A percentile compares a stretch with the other conserved stretches of the same genome.
Evolutionary conservation across 768 basidiomycete species (phyloP).

Genomic region (Lactarius pseudohatsudake): DNA sequence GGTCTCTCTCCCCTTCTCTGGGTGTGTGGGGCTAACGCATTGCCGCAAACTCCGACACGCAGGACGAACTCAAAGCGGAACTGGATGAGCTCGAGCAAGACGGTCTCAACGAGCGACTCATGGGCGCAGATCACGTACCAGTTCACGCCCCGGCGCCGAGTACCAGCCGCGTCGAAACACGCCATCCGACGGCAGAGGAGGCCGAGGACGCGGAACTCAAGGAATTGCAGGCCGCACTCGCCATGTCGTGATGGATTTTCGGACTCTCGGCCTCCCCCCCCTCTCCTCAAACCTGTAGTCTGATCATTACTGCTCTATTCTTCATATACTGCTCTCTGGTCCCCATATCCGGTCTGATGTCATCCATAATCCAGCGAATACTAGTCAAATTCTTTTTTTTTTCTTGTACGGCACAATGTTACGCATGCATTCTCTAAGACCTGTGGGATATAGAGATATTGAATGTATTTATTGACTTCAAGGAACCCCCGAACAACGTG

Average conservation of each 20-base stretch:
- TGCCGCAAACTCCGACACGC: constrained; percentile 17
- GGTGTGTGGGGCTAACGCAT: neutral
- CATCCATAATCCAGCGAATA: constrained; percentile 20
- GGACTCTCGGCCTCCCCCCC: neutral
- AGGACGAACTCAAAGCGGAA: constrained; percentile 80
- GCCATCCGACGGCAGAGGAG: constrained; percentile 61
- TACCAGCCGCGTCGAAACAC: constrained; percentile 38
- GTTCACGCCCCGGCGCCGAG: constrained; percentile 74
- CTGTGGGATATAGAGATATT: constrained; percentile 13
- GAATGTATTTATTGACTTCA: constrained; percentile 15
- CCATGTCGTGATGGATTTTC: constrained; percentile 54
- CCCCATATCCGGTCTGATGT: constrained; percentile 13
- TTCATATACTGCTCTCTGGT: constrained; percentile 16
- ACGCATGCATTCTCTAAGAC: neutral
- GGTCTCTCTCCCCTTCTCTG: neutral
- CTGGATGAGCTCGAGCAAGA: constrained; percentile 88
- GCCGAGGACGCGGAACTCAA: constrained; percentile 90
- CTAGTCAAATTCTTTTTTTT: neutral
- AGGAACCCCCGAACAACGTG: constrained; percentile 14
- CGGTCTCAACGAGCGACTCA: constrained; percentile 78
- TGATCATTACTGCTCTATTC: constrained; percentile 23
- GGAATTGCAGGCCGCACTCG: constrained; percentile 83
- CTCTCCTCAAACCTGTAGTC: constrained; percentile 24
- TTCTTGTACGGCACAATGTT: constrained; percentile 16
- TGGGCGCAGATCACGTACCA: constrained; percentile 86